Evolutionary conservation across 1,284 basidiomycete species (phyloP), one percentile per base, ranked within the genome.

Genomic region (Meira miltonrushii): DNA sequence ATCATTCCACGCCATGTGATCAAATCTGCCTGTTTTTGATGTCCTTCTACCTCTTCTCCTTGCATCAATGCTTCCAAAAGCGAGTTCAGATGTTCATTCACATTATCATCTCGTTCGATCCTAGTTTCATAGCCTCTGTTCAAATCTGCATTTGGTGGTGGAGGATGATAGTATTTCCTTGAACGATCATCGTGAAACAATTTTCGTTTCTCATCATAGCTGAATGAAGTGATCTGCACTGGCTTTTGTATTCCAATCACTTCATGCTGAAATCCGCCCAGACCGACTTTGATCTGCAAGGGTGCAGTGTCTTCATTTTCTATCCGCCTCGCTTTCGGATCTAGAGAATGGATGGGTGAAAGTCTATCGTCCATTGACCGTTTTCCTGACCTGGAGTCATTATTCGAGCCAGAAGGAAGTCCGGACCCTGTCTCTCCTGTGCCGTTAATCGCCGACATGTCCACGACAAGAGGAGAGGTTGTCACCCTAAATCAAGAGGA

Each of bases 1-100:
- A 95, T 85, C 58, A 96, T 85, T 3, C 93, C 94, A 71, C 91
- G 82, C 90, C 91, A 94, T 4, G 87, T 85, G 41, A 93, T 82
- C 25, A 90, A 83, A 47, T 81, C 61, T 12, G 79, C 80, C 23
- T 78, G 71, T 9, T 62, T 58, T 11, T 69, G 38, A 28, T 69
- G 67, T 33, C 28, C 28, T 9, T 44, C n/a, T 11, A 72, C 72
- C 13, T 57, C 5, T 0, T 64, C 59, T 11, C 53, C 58, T 7
- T 50, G 15, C 62, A 61, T 60, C 21, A 66, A 25, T 23, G 65
- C 44, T 21, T 55, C 53, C 12, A 61, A 23, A 19, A 61, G 52
- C 39, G 60, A 15, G 62, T 74, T 25, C 57, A 74, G 55, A 41
- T 69, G 67, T 40, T 70, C 65, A 11, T 75, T 65, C 8, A 74